phyloP scores from a whole-genome alignment of 257 asterid genomes.

The Plectranthus barbatus region DNA sequence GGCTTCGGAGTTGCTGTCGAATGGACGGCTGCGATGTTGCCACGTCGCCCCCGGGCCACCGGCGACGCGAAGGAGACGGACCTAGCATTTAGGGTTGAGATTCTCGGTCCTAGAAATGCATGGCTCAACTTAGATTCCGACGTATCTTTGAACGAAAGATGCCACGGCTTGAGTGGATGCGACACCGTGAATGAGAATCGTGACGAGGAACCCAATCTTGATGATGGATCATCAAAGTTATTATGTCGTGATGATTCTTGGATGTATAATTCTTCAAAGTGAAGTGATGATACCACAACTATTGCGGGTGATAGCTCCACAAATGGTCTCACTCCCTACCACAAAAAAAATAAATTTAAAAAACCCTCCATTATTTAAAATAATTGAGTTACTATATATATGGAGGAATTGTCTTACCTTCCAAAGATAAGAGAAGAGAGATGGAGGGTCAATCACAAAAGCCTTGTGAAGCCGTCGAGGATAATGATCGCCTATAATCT shows the following conservation, averaged over 20 bases:
- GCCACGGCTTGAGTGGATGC: conserved; percentile 72
- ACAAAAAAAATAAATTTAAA: background rate
- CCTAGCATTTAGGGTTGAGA: conserved; percentile 65
- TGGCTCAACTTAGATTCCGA: conserved; percentile 39
- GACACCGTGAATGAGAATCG: conserved; percentile 69
- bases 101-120: conserved; percentile 31
- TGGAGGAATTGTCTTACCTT: conserved; percentile 54
- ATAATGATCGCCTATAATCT: conserved; percentile 58
- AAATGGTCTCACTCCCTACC: conserved; percentile 64
- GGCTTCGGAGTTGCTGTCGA: conserved; percentile 49
- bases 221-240: too few relatives aligned
- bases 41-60: conserved; percentile 31
- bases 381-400: too few relatives aligned
- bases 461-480: conserved; percentile 66
- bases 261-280: conserved; percentile 46
- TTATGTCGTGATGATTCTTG: conserved; percentile 55
- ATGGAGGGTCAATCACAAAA: conserved; percentile 80
- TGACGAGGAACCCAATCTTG: too few relatives aligned
- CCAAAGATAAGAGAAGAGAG: conserved; percentile 76
- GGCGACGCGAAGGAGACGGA: conserved; percentile 78
- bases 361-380: too few relatives aligned
- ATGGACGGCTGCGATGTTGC: conserved; percentile 12
- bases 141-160: conserved; percentile 51
- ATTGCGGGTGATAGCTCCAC: conserved; percentile 54
- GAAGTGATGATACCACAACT: conserved; percentile 36